These are phyloP conservation scores for Blastocrithidia nonstop DNA, from an alignment of 208 protist species.

Conservation along the genomic window DNA sequence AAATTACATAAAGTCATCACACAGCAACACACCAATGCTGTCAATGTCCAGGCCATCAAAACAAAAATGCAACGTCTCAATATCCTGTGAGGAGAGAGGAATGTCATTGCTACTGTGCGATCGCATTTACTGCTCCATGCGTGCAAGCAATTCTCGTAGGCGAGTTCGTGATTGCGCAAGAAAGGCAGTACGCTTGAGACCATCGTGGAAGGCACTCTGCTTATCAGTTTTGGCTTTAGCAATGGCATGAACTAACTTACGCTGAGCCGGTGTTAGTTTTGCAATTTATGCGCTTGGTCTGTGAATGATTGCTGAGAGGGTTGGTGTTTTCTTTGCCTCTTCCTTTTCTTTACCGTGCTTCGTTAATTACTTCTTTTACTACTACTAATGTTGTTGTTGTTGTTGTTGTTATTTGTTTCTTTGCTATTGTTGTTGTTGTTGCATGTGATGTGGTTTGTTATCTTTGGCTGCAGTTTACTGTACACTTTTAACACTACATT, in stretches of 20 bases:
- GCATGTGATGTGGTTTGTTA: no score
- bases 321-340: no score
- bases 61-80: constrained; percentile 35
- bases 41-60: constrained; percentile 52
- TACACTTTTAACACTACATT: no score
- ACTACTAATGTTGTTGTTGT: not conserved
- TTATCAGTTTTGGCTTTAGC: constrained; percentile 7
- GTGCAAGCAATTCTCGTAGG: constrained; percentile 22
- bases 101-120: constrained; percentile 26
- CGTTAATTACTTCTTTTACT: constrained; percentile 6
- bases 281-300: constrained; percentile 3
- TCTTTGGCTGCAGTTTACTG: no score
- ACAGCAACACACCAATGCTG: constrained; percentile 36
- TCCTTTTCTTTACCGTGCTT: no score
- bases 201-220: constrained; percentile 18
- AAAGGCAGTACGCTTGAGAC: constrained; percentile 18
- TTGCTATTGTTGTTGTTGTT: not conserved
- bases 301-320: no score
- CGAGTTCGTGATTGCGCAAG: constrained; percentile 28
- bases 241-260: constrained; percentile 15
- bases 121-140: constrained; percentile 38
- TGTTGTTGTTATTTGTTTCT: not conserved
- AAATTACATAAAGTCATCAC: constrained; percentile 36
- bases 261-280: constrained; percentile 10
- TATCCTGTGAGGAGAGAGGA: constrained; percentile 43